Evolutionary conservation across 495 filamentous ascomycete species (phyloP), one percentile per base, ranked within the genome.

Genomic region (Aspergillus campestris): DNA sequence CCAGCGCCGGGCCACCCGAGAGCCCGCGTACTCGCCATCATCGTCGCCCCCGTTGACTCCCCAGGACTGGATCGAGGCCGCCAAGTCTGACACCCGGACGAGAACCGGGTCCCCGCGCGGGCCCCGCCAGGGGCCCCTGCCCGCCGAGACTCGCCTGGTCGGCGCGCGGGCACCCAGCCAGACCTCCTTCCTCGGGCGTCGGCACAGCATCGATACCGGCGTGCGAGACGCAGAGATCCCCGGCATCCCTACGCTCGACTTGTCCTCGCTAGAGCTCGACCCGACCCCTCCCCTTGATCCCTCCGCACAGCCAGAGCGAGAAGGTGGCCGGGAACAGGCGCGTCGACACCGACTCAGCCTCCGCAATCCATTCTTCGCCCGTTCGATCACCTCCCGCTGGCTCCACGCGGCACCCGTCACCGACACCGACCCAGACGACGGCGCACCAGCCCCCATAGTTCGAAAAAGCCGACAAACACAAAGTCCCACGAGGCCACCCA

Each of bases 21-120:
- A 43, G 5, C 31, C 37, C 1, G 34, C 37, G 32, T 35, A 49
- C 13, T 12, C 47, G 12, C 46, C 47, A 1, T 54, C 57, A 13
- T 59, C 53, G 4, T 57, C 62, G 3, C 58, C 60, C 4, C 64
- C 64, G 6, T 45, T 71, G 7, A 67, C 66, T 3, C 61, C 69
- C 7, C 63, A 67, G 34, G 69, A 72, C 29, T 72, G 69, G 69
- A 37, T 72, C 40, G 69, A 68, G 28, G 69, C 69, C 12, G 66
- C 66, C 18, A 59, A 57, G 45, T 45, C 59, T 31, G 49, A 43
- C 7, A 53, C 53, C 18, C 56, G 51, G 10, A 49, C 59, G 31
- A 42, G 55, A 6, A 62, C 55, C 34, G 42, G 51, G 13, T 44
- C 15, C 12, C 6, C 52, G 10, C 44, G 34, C 24, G 40, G 32